Evolutionary conservation across 1,284 basidiomycete genomes (phyloP).

Genomic region (Chondrostereum purpureum): DNA sequence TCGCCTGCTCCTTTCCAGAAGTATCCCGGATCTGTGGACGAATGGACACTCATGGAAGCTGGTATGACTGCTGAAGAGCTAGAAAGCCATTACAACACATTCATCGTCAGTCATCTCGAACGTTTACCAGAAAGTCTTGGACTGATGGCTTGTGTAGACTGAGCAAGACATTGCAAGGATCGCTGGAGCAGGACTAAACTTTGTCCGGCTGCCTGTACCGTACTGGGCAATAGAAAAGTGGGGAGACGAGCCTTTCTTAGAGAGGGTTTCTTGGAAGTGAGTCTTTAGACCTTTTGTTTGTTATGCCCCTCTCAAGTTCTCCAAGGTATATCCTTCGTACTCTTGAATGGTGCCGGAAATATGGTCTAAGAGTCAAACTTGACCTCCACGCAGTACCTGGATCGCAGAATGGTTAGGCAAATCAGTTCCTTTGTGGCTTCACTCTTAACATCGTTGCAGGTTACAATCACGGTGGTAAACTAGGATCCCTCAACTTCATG

Average conservation of each 20-base stretch:
- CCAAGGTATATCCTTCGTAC: conserved; percentile 69
- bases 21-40: conserved; percentile 60
- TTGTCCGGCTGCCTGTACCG: conserved; percentile 77
- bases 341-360: conserved; percentile 82
- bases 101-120: conserved; percentile 51
- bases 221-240: conserved; percentile 84
- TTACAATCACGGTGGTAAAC: conserved; percentile 67
- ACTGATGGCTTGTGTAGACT: conserved; percentile 41
- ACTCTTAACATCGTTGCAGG: conserved; percentile 55
- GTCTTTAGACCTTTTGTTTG: conserved; percentile 23
- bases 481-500: conserved; percentile 63
- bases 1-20: conserved; percentile 71
- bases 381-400: conserved; percentile 81
- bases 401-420: conserved; percentile 69
- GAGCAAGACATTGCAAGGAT: conserved; percentile 88
- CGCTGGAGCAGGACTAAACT: conserved; percentile 86
- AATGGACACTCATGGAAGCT: conserved; percentile 65
- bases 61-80: conserved; percentile 65
- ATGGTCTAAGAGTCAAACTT: conserved; percentile 80
- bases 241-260: conserved; percentile 75
- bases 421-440: conserved; percentile 33
- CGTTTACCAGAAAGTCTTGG: conserved; percentile 4
- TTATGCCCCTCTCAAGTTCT: conserved; percentile 11
- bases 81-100: conserved; percentile 76
- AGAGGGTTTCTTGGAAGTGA: conserved; percentile 69